Conservation (phyloP, 1,284 basidiomycete species). For the Cutaneotrichosporon daszewskae region DNA sequence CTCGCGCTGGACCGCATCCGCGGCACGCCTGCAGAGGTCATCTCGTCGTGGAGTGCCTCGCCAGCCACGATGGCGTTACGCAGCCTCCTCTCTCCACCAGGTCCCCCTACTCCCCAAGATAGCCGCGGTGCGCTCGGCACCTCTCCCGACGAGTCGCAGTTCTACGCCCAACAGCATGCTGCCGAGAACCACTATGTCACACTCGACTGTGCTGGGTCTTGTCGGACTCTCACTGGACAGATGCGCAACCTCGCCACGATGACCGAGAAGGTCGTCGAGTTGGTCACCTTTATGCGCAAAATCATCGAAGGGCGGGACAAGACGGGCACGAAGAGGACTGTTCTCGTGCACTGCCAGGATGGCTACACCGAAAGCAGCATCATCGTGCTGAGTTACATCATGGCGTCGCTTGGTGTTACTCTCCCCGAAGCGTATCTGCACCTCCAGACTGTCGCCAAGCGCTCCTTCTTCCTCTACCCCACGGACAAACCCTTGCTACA, state of each 20-base stretch:
- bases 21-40: slow-evolving; percentile 11
- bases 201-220: slow-evolving; percentile 41
- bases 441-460: slow-evolving; percentile 55
- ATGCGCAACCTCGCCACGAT: slow-evolving; percentile 35
- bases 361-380: slow-evolving; percentile 77
- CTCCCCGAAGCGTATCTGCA: slow-evolving; percentile 81
- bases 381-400: slow-evolving; percentile 78
- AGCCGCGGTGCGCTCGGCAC: slow-evolving; percentile 2
- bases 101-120: background rate
- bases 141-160: slow-evolving; percentile 16
- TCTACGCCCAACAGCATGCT: slow-evolving; percentile 16
- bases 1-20: slow-evolving; percentile 29
- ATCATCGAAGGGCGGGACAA: slow-evolving; percentile 38
- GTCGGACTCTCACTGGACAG: slow-evolving; percentile 40
- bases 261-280: slow-evolving; percentile 41
- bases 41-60: slow-evolving; percentile 29
- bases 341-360: slow-evolving; percentile 49
- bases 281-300: slow-evolving; percentile 42
- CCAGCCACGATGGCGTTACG: slow-evolving; percentile 43
- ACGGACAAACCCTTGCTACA: slow-evolving; percentile 71
- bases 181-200: slow-evolving; percentile 34
- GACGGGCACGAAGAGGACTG: slow-evolving; percentile 27
- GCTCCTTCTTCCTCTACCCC: slow-evolving; percentile 87
- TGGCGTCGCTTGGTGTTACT: slow-evolving; percentile 63
- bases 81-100: slow-evolving; percentile 35